Percentiles rank a stretch among this genome's conserved stretches.
Conservation (phyloP, 1,284 basidiomycete genomes). For the Mycocalia duriaeana region DNA sequence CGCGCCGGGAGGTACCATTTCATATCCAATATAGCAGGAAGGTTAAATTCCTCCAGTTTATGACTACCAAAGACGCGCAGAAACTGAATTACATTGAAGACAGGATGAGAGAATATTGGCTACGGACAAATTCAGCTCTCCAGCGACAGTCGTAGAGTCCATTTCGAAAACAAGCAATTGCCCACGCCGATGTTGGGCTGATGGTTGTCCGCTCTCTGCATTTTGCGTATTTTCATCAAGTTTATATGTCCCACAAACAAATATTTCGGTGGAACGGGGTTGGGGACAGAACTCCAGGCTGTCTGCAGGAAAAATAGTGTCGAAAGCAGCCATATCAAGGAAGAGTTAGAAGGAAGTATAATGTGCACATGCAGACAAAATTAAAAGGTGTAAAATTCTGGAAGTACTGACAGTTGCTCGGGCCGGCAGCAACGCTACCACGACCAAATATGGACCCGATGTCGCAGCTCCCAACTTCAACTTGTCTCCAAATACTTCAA, state of each 20-base stretch:
- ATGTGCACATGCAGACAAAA: no score
- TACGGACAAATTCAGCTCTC: slow-evolving; percentile 14
- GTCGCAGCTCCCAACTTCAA: no score
- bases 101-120: no score
- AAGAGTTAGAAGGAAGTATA: not conserved
- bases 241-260: slow-evolving; percentile 89
- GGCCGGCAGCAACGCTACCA: no score
- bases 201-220: slow-evolving; percentile 12
- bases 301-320: slow-evolving; percentile 85
- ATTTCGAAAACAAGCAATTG: slow-evolving; percentile 69
- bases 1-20: slow-evolving; percentile 82
- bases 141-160: slow-evolving; percentile 20
- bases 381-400: no score
- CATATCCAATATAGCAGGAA: slow-evolving; percentile 86
- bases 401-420: no score
- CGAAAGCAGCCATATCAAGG: slow-evolving; percentile 27
- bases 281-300: slow-evolving; percentile 86
- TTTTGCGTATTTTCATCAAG: slow-evolving; percentile 39
- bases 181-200: slow-evolving; percentile 41
- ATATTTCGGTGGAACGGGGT: slow-evolving; percentile 50
- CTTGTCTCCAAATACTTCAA: no score
- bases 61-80: slow-evolving; percentile 44
- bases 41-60: slow-evolving; percentile 63
- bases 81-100: no score
- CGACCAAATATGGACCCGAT: no score